Evolutionary conservation across 208 protist species (phyloP).

Genomic region (Trypanosoma grayi): DNA sequence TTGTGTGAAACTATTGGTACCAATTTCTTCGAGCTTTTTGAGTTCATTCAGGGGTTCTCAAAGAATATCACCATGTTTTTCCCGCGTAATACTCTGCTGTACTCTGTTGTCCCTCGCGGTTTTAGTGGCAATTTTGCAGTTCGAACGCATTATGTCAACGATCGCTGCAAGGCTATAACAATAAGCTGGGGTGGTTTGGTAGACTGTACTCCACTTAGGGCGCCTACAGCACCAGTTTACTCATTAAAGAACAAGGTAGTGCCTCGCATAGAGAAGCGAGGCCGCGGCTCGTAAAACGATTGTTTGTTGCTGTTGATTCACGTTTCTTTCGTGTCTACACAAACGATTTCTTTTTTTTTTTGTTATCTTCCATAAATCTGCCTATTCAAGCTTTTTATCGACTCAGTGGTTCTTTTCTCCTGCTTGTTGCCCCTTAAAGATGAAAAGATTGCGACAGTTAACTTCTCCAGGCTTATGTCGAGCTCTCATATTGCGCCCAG

Average conservation of each 20-base stretch:
- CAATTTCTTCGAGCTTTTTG: conserved; percentile 16
- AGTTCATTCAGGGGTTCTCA: conserved; percentile 19
- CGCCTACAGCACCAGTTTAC: conserved; percentile 6
- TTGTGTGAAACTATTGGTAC: conserved; percentile 7
- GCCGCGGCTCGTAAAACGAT: conserved; percentile 2
- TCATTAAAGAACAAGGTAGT: conserved; percentile 17
- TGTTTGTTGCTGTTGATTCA: neutral
- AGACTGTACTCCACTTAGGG: conserved; percentile 6
- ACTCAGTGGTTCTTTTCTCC: neutral
- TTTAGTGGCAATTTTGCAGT: conserved; percentile 24
- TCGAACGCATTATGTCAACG: conserved; percentile 26
- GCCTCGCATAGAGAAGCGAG: conserved; percentile 9
- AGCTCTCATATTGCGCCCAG: conserved; percentile 27
- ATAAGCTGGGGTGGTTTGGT: conserved; percentile 21
- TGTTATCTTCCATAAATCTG: neutral
- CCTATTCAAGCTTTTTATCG: neutral
- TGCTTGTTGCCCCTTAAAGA: neutral
- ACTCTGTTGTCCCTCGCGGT: conserved; percentile 8
- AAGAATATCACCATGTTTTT: conserved; percentile 32
- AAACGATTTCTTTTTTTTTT: neutral
- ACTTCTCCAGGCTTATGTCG: conserved; percentile 1
- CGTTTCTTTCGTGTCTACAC: neutral
- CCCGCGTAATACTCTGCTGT: conserved; percentile 26
- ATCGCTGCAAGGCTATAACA: conserved; percentile 26
- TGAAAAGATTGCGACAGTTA: conserved; percentile 10